Evolutionary conservation across 129 eudicot genomes (phyloP).

Genomic region (Helianthus tuberosus): DNA sequence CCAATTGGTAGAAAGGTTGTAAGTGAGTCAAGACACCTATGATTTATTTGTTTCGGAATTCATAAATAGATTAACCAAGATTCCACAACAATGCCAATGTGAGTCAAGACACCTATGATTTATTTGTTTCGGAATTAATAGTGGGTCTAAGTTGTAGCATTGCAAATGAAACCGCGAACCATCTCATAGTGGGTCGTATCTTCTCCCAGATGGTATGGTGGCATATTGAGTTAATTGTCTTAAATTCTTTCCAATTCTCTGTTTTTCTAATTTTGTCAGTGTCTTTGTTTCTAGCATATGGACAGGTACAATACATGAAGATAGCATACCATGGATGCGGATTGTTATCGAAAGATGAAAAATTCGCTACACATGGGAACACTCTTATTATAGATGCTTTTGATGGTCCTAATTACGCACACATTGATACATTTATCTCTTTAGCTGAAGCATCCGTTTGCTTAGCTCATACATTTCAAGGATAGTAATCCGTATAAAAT

Average conservation of each 20-base stretch:
- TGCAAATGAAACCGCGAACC: too few species aligned
- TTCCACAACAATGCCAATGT: too few species aligned
- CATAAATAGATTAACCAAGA: too few species aligned
- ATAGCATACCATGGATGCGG: constrained; percentile 91
- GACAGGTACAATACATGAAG: constrained; percentile 96
- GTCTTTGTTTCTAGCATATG: constrained; percentile 53
- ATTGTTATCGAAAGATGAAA: constrained; percentile 75
- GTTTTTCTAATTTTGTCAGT: not conserved
- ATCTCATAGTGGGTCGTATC: too few species aligned
- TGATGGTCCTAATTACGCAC: constrained; percentile 94
- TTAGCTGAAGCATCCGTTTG: constrained; percentile 94
- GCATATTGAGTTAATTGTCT: too few species aligned
- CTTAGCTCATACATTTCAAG: constrained; percentile 88
- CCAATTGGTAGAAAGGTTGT: too few species aligned
- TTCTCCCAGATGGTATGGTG: too few species aligned
- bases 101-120: too few species aligned
- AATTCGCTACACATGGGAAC: constrained; percentile 70
- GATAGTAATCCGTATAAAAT: constrained; percentile 75
- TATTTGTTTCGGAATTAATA: too few species aligned
- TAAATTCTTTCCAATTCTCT: not conserved
- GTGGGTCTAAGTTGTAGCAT: too few species aligned
- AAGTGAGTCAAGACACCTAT: too few species aligned
- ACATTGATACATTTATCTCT: constrained; percentile 87
- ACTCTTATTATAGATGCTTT: constrained; percentile 44
- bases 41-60: too few species aligned